Evolutionary conservation across 2,329 filamentous ascomycete genomes (phyloP).

Genomic region (Colletotrichum navitas): DNA sequence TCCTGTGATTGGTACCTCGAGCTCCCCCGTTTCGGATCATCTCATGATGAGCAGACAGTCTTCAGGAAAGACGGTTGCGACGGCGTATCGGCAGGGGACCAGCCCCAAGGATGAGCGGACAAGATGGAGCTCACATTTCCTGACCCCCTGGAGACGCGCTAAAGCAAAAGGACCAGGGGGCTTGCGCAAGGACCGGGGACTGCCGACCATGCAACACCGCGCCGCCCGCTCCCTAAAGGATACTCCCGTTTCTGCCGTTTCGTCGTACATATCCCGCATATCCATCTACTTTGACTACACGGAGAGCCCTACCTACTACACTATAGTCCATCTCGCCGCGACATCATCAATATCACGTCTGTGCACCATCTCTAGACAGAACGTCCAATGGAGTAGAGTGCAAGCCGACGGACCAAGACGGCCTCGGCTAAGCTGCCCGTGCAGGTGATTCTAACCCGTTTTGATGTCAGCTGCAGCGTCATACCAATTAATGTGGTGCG

Average conservation of each 20-base stretch:
- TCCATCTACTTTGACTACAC: slow-evolving; percentile 33
- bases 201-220: slow-evolving; percentile 41
- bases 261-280: slow-evolving; percentile 41
- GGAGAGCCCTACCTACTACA: slow-evolving; percentile 30
- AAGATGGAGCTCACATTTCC: slow-evolving; percentile 6
- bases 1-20: background rate
- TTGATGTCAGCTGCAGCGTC: slow-evolving; percentile 36
- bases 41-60: slow-evolving; percentile 15
- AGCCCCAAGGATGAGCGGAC: background rate
- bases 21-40: slow-evolving; percentile 17
- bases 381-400: slow-evolving; percentile 9
- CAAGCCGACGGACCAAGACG: slow-evolving; percentile 17
- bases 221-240: slow-evolving; percentile 43
- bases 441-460: slow-evolving; percentile 31
- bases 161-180: slow-evolving; percentile 33
- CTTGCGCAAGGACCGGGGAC: slow-evolving; percentile 38
- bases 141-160: slow-evolving; percentile 22
- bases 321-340: slow-evolving; percentile 22
- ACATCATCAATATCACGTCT: slow-evolving; percentile 21
- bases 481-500: slow-evolving; percentile 22
- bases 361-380: slow-evolving; percentile 13
- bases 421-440: slow-evolving; percentile 15
- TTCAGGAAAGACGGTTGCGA: slow-evolving; percentile 23
- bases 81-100: slow-evolving; percentile 5
- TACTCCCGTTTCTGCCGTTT: slow-evolving; percentile 43